phyloP scores from a whole-genome alignment of 2,329 filamentous ascomycete species.

The Exserohilum rostratum region DNA sequence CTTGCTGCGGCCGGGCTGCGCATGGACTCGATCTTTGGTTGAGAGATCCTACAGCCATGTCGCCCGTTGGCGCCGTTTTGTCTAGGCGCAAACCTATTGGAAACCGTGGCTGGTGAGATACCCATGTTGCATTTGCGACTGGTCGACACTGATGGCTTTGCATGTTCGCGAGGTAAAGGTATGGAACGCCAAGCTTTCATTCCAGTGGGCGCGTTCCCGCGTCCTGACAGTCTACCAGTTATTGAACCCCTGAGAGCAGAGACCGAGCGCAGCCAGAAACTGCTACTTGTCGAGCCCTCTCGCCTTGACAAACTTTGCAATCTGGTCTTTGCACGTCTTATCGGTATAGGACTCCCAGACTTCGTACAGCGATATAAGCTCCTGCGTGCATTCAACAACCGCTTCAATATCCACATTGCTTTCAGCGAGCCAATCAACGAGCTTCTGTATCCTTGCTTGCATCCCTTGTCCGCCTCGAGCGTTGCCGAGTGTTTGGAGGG shows the following conservation, averaged over 20 bases:
- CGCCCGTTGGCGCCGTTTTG: constrained; percentile 1
- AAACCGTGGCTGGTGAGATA: neutral
- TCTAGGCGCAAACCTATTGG: neutral
- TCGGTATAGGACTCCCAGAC: constrained; percentile 71
- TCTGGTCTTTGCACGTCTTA: constrained; percentile 67
- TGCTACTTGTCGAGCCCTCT: constrained; percentile 62
- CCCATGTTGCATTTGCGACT: neutral
- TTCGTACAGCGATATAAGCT: constrained; percentile 89
- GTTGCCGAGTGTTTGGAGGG: constrained; percentile 46
- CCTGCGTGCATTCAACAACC: constrained; percentile 88
- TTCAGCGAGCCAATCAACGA: constrained; percentile 83
- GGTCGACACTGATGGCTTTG: neutral
- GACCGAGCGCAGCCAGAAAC: neutral
- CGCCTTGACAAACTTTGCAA: constrained; percentile 67
- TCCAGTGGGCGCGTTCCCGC: neutral
- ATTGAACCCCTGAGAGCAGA: neutral
- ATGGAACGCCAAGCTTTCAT: neutral
- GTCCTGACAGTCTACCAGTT: neutral
- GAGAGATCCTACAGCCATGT: neutral
- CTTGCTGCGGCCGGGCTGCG: constrained; percentile 12
- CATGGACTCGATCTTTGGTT: constrained; percentile 1
- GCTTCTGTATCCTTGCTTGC: constrained; percentile 66
- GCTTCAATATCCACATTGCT: constrained; percentile 83
- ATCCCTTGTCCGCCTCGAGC: constrained; percentile 36
- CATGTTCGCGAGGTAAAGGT: neutral